phyloP scores from a whole-genome alignment of 208 protist genomes.

The Leishmania braziliensis region DNA sequence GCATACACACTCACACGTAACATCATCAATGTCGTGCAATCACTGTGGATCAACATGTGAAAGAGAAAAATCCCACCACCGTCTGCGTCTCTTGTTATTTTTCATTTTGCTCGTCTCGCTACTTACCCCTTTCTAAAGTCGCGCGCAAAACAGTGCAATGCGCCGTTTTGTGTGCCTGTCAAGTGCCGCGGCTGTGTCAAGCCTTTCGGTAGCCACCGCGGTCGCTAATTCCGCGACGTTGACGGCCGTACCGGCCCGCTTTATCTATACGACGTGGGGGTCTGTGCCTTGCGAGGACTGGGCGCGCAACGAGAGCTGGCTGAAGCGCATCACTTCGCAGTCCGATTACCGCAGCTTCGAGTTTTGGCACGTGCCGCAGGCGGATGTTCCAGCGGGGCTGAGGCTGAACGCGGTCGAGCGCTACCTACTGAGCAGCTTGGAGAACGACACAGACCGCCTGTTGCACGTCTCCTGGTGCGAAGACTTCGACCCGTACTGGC shows the following conservation, averaged over 20 bases:
- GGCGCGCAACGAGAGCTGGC: conserved; percentile 68
- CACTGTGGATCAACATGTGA: background rate
- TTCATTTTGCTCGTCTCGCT: conserved; percentile 2
- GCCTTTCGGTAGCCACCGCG: conserved; percentile 20
- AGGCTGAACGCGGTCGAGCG: conserved; percentile 63
- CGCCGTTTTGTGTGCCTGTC: conserved; percentile 35
- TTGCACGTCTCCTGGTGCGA: conserved; percentile 81
- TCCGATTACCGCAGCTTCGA: conserved; percentile 86
- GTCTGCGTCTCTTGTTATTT: background rate
- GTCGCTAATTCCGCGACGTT: conserved; percentile 15
- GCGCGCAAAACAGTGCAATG: conserved; percentile 20
- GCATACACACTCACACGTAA: background rate
- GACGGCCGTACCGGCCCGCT: conserved; percentile 29
- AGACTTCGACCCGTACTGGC: conserved; percentile 92
- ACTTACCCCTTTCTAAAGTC: background rate
- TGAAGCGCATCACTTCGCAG: conserved; percentile 77
- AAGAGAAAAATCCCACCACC: background rate
- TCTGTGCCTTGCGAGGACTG: conserved; percentile 63
- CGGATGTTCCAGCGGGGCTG: conserved; percentile 43
- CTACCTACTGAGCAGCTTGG: conserved; percentile 84
- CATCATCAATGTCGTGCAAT: background rate
- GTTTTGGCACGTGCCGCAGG: conserved; percentile 85
- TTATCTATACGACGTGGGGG: conserved; percentile 87
- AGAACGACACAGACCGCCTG: conserved; percentile 85
- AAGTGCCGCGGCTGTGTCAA: conserved; percentile 9